A percentile compares a stretch with the other conserved stretches of the same genome.
phyloP scores from a whole-genome alignment of 1,284 basidiomycete species.

The Malassezia cuniculi region DNA sequence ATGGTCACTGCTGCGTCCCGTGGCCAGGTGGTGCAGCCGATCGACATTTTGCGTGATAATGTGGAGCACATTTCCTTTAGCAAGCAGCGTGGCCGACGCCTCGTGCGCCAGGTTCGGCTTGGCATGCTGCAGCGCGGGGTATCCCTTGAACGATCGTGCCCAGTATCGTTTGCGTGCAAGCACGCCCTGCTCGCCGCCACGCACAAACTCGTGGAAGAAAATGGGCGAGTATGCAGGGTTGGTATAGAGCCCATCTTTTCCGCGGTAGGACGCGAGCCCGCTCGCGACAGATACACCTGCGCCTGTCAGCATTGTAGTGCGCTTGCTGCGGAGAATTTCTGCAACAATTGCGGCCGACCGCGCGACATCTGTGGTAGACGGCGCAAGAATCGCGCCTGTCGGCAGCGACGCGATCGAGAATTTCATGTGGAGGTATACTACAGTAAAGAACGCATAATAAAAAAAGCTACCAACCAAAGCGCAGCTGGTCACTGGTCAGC shows the following conservation, averaged over 20 bases:
- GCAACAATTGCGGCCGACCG: conserved; percentile 21
- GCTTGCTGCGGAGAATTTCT: no score
- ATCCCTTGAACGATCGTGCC: conserved; percentile 41
- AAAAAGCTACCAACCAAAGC: conserved; percentile 31
- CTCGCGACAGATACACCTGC: conserved; percentile 43
- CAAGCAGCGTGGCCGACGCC: conserved; percentile 35
- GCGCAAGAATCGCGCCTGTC: no score
- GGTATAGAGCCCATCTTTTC: conserved; percentile 34
- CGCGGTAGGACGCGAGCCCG: conserved; percentile 43
- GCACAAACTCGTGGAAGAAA: conserved; percentile 41
- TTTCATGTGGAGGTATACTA: neutral
- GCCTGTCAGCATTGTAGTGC: no score
- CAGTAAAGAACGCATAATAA: neutral
- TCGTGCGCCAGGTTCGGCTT: conserved; percentile 39
- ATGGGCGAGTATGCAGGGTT: conserved; percentile 33
- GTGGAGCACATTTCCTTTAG: conserved; percentile 27
- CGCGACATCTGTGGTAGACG: conserved; percentile 18
- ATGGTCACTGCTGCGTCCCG: conserved; percentile 18
- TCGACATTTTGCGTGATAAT: conserved; percentile 36
- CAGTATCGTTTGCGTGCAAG: conserved; percentile 34
- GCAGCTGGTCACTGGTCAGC: conserved; percentile 37
- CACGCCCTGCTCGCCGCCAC: conserved; percentile 18
- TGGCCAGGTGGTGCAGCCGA: conserved; percentile 37
- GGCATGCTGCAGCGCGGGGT: conserved; percentile 32
- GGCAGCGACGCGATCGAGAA: neutral